A percentile compares a stretch with the other conserved stretches of the same genome.
Evolutionary conservation across 2,329 filamentous ascomycete genomes (phyloP).

Genomic region (Dichotomopilus funicola): DNA sequence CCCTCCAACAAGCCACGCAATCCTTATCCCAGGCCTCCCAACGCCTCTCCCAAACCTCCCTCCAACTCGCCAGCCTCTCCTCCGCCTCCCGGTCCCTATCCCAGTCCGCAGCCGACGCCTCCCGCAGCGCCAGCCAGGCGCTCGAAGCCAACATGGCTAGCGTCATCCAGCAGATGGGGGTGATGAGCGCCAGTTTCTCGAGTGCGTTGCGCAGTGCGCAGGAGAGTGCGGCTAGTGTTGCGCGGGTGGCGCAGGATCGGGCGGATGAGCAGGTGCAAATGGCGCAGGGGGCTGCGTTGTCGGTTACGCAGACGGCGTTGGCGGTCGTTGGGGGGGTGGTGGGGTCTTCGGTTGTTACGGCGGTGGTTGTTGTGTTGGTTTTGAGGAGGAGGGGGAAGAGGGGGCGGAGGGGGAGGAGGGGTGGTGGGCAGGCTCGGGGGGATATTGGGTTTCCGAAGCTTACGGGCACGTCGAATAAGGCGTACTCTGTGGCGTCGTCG

Average conservation of each 20-base stretch:
- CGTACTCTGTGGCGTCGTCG: slow-evolving; percentile 8
- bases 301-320: slow-evolving; percentile 36
- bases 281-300: slow-evolving; percentile 34
- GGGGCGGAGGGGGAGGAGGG: slow-evolving; percentile 8
- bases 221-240: slow-evolving; percentile 24
- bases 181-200: slow-evolving; percentile 23
- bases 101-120: too few relatives aligned
- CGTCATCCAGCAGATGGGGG: slow-evolving; percentile 17
- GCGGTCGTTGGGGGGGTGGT: slow-evolving; percentile 38
- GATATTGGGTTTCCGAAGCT: slow-evolving; percentile 22
- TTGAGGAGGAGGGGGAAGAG: slow-evolving; percentile 26
- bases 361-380: slow-evolving; percentile 33
- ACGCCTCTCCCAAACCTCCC: too few relatives aligned
- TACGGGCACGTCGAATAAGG: slow-evolving; percentile 15
- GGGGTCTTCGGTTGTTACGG: slow-evolving; percentile 36
- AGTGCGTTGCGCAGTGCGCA: slow-evolving; percentile 26
- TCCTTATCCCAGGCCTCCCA: slow-evolving; percentile 20
- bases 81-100: too few relatives aligned
- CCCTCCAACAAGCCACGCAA: slow-evolving; percentile 26
- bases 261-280: slow-evolving; percentile 28
- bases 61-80: too few relatives aligned
- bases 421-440: not conserved
- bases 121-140: slow-evolving; percentile 23
- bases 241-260: slow-evolving; percentile 28
- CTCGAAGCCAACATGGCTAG: slow-evolving; percentile 26